Conservation (phyloP, 2,329 filamentous ascomycete species). For the Botrytis galanthina region DNA sequence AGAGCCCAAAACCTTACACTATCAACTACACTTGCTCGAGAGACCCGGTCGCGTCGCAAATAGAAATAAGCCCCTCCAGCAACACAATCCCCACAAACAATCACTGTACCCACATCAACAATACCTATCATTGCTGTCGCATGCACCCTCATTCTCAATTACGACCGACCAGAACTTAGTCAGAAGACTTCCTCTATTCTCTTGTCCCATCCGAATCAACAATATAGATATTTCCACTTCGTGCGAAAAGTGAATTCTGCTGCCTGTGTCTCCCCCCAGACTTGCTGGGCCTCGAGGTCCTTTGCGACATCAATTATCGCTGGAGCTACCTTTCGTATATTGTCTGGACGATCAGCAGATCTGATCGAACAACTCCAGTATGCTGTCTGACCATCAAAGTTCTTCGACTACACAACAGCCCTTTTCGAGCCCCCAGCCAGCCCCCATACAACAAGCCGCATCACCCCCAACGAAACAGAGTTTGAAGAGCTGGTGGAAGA, state of each 20-base stretch:
- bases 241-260: conserved; percentile 16
- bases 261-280: conserved; percentile 23
- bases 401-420: conserved; percentile 35
- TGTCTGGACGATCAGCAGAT: conserved; percentile 26
- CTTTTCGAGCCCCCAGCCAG: conserved; percentile 34
- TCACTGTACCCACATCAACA: conserved; percentile 20
- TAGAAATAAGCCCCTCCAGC: conserved; percentile 16
- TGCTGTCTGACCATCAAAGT: conserved; percentile 31
- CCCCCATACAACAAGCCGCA: conserved; percentile 42
- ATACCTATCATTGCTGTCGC: conserved; percentile 21
- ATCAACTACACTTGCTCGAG: background rate
- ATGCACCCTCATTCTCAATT: conserved; percentile 12
- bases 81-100: conserved; percentile 15
- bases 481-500: conserved; percentile 95
- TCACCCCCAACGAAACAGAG: conserved; percentile 84
- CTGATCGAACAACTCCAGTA: conserved; percentile 25
- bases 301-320: conserved; percentile 23
- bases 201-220: background rate
- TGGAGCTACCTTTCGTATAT: conserved; percentile 20
- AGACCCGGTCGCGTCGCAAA: conserved; percentile 17
- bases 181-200: background rate
- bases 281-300: conserved; percentile 25
- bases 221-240: conserved; percentile 11
- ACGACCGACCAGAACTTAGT: background rate
- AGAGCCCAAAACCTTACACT: background rate